Evolutionary conservation across 1,284 basidiomycete genomes (phyloP).

Genomic region (Meira nashicola): DNA sequence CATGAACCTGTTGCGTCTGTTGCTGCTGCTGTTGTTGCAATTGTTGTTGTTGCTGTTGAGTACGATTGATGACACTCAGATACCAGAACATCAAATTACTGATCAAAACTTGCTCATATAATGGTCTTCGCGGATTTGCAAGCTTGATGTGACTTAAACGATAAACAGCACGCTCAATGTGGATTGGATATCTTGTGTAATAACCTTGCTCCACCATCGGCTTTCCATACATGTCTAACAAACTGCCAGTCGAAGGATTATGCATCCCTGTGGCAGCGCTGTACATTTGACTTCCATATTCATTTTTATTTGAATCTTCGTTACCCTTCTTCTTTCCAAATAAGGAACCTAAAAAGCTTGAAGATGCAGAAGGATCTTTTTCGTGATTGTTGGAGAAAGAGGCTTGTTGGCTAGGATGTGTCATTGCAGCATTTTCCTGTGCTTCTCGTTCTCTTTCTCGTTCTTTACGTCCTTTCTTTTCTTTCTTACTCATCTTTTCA

Average conservation of each 20-base stretch:
- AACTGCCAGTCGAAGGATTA: conserved; percentile 34
- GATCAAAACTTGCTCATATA: conserved; percentile 97
- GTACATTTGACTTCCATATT: conserved; percentile 16
- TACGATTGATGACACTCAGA: conserved; percentile 87
- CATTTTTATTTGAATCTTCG: conserved; percentile 17
- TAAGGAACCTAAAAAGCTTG: conserved; percentile 41
- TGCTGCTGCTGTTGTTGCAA: conserved; percentile 17
- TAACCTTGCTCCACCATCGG: conserved; percentile 39
- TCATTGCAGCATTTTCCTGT: not conserved
- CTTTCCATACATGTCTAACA: conserved; percentile 19
- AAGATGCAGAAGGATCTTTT: conserved; percentile 31
- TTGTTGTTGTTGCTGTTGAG: conserved; percentile 40
- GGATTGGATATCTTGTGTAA: conserved; percentile 86
- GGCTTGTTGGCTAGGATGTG: not conserved
- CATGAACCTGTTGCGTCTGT: conserved; percentile 6
- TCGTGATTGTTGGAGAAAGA: not conserved
- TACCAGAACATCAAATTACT: conserved; percentile 99
- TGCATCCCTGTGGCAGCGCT: conserved; percentile 14
- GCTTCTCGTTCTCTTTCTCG: conserved; percentile 24
- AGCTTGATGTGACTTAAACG: conserved; percentile 95
- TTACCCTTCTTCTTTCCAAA: conserved; percentile 45
- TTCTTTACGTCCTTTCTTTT: conserved; percentile 35
- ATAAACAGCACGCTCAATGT: conserved; percentile 96
- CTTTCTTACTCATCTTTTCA: conserved; percentile 29
- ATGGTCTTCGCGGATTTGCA: conserved; percentile 86